Evolutionary conservation across 306 rosid genomes (phyloP).

Genomic region (Lotus japonicus): DNA sequence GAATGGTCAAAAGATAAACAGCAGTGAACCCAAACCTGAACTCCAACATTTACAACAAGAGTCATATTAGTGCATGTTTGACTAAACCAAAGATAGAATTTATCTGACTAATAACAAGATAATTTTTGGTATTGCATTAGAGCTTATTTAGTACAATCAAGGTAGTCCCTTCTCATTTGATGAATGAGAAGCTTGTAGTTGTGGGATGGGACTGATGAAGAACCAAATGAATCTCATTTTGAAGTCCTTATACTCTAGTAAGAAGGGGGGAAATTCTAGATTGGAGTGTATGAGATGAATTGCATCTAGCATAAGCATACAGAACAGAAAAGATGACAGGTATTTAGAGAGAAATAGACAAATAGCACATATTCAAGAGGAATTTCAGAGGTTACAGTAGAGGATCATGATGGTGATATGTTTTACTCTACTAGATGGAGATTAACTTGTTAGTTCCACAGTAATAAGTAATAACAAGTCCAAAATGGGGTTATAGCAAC

Average conservation of each 20-base stretch:
- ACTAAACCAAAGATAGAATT: not conserved
- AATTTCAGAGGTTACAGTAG: no score
- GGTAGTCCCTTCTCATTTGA: not conserved
- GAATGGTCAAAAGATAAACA: constrained; percentile 71
- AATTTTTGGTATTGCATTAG: not conserved
- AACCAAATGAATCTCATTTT: not conserved
- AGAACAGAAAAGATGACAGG: not conserved
- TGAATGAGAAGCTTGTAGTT: not conserved
- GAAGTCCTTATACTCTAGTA: not conserved
- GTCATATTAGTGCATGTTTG: constrained; percentile 11
- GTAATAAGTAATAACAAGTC: no score
- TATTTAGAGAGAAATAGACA: no score
- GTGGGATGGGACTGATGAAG: not conserved
- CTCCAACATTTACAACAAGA: not conserved
- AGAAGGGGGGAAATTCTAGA: not conserved
- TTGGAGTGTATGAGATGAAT: not conserved
- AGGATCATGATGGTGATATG: no score
- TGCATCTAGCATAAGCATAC: not conserved
- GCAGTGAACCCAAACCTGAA: constrained; percentile 88
- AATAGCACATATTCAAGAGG: no score
- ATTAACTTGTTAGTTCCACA: no score
- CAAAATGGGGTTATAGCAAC: no score
- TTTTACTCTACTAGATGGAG: no score
- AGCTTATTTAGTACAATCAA: not conserved
- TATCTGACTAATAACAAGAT: not conserved